These are phyloP conservation scores for Fusarium tjaetaba DNA, from an alignment of 2,329 filamentous ascomycete species.

Conservation along the genomic window DNA sequence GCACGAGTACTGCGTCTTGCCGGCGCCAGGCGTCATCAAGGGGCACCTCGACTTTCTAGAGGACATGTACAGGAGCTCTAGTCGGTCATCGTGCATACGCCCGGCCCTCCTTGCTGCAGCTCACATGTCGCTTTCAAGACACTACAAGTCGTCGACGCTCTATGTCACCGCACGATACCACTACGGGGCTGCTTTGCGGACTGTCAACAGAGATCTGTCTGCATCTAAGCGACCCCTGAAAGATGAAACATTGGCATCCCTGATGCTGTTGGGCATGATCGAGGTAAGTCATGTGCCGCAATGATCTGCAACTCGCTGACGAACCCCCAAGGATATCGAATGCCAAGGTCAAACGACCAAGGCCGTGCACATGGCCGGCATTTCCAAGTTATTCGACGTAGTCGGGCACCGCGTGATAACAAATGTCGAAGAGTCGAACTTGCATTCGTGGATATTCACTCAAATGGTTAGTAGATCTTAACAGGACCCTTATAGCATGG, in stretches of 20 bases:
- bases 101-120: conserved; percentile 22
- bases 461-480: conserved; percentile 26
- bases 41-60: conserved; percentile 28
- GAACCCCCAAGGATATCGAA: conserved; percentile 22
- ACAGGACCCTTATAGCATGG: neutral
- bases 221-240: conserved; percentile 7
- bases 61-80: conserved; percentile 15
- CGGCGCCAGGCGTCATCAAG: conserved; percentile 4
- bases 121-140: conserved; percentile 25
- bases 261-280: conserved; percentile 31
- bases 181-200: conserved; percentile 21
- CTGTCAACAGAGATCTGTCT: conserved; percentile 27
- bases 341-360: conserved; percentile 28
- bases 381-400: conserved; percentile 24
- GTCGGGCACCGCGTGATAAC: conserved; percentile 16
- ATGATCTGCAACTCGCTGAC: conserved; percentile 6
- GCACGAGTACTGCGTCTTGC: conserved; percentile 18
- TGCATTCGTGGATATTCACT: conserved; percentile 26
- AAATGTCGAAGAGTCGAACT: neutral
- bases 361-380: conserved; percentile 26
- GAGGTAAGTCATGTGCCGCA: conserved; percentile 7
- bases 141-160: conserved; percentile 30
- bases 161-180: conserved; percentile 22
- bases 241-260: conserved; percentile 22
- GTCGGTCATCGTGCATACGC: conserved; percentile 19